Conservation (phyloP, 78 protist species). For the Dictyostelium purpureum region DNA sequence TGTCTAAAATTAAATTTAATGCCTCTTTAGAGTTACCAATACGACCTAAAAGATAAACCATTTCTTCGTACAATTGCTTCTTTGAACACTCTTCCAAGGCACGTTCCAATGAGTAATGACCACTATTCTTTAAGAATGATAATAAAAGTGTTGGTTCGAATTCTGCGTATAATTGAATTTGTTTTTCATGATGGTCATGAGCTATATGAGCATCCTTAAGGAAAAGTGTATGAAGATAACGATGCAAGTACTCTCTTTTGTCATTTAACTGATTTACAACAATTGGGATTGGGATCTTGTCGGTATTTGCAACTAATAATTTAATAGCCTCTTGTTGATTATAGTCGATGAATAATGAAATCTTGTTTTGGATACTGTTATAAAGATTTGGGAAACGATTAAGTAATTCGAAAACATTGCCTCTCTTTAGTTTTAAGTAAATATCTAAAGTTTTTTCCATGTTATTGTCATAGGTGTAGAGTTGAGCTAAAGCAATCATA, state of each 20-base stretch:
- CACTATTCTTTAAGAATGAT: constrained; percentile 73
- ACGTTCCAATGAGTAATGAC: constrained; percentile 80
- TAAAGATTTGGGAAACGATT: constrained; percentile 67
- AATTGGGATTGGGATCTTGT: constrained; percentile 53
- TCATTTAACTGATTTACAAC: constrained; percentile 79
- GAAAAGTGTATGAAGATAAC: constrained; percentile 82
- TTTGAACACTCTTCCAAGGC: constrained; percentile 79
- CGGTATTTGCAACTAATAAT: constrained; percentile 77
- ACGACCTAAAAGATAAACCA: constrained; percentile 86
- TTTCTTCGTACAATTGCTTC: constrained; percentile 82
- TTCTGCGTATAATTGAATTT: constrained; percentile 90
- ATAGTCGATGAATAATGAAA: constrained; percentile 61
- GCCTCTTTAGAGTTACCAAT: constrained; percentile 92
- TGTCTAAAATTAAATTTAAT: constrained; percentile 87
- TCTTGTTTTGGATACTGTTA: constrained; percentile 65
- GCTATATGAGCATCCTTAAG: constrained; percentile 82
- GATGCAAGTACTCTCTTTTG: constrained; percentile 29
- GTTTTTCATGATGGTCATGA: constrained; percentile 82
- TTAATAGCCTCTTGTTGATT: constrained; percentile 73
- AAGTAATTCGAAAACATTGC: constrained; percentile 86
- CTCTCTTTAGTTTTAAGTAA: constrained; percentile 51
- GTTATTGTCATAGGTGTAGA: constrained; percentile 58
- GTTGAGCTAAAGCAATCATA: constrained; percentile 77
- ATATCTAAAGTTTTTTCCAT: constrained; percentile 83
- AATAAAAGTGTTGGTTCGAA: constrained; percentile 71